A percentile compares a stretch with the other conserved stretches of the same genome.
These are phyloP conservation scores for Zoysia matrella DNA, from an alignment of 202 grass and related monocot species.

Conservation along the genomic window DNA sequence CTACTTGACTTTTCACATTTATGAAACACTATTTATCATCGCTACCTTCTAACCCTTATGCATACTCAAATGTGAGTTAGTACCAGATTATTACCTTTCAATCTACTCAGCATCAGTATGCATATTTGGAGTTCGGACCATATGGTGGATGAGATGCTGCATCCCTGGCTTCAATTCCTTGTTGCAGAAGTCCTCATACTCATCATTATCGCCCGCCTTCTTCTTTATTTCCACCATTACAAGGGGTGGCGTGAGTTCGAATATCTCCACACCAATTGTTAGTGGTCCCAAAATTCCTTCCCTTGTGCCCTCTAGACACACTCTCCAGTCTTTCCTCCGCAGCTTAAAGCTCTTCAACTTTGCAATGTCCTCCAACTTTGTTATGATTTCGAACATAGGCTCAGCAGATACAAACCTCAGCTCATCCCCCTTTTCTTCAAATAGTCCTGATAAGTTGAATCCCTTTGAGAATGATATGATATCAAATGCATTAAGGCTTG, in stretches of 20 bases:
- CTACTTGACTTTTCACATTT: background rate
- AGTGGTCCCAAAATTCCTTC: slow-evolving; percentile 86
- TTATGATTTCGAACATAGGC: slow-evolving; percentile 67
- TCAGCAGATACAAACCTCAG: slow-evolving; percentile 72
- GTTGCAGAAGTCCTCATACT: slow-evolving; percentile 86
- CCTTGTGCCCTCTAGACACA: slow-evolving; percentile 88
- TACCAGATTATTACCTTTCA: slow-evolving; percentile 39
- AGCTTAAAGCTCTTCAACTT: slow-evolving; percentile 75
- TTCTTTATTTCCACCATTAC: slow-evolving; percentile 95
- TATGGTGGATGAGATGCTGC: slow-evolving; percentile 70
- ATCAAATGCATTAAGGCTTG: slow-evolving; percentile 67
- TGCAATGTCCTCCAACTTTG: slow-evolving; percentile 86
- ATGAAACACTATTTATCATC: background rate
- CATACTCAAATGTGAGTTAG: background rate
- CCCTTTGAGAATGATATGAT: slow-evolving; percentile 59
- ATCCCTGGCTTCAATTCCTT: slow-evolving; percentile 92
- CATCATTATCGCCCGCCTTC: slow-evolving; percentile 77
- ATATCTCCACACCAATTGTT: slow-evolving; percentile 76
- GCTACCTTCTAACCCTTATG: background rate
- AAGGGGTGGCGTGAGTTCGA: slow-evolving; percentile 84
- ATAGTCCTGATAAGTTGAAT: slow-evolving; percentile 88
- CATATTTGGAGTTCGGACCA: slow-evolving; percentile 39
- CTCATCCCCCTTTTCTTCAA: slow-evolving; percentile 83
- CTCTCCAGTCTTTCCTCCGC: slow-evolving; percentile 79
- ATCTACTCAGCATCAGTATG: slow-evolving; percentile 45